These are phyloP conservation scores for Arthrobotrys sphaeroides DNA, from an alignment of 2,329 filamentous ascomycete genomes.

Conservation along the genomic window DNA sequence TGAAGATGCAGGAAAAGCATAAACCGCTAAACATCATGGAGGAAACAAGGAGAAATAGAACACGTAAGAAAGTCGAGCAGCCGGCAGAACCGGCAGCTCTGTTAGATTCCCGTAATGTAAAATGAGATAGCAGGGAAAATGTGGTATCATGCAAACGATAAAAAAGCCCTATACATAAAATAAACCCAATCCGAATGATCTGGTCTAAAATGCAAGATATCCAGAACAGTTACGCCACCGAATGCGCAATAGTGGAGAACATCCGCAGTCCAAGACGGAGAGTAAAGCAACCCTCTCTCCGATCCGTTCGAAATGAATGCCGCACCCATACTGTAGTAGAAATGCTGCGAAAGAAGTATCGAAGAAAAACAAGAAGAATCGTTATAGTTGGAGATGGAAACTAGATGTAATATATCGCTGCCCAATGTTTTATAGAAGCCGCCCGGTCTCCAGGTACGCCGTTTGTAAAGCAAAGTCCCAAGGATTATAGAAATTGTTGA, in stretches of 20 bases:
- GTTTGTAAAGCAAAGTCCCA: slow-evolving; percentile 48
- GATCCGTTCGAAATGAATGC: slow-evolving; percentile 30
- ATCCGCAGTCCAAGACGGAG: slow-evolving; percentile 16
- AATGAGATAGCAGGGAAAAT: slow-evolving; percentile 21
- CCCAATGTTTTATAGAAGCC: slow-evolving; percentile 45
- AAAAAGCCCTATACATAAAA: slow-evolving; percentile 29
- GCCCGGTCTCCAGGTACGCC: slow-evolving; percentile 51
- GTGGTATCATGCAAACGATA: slow-evolving; percentile 21
- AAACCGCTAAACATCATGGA: slow-evolving; percentile 8
- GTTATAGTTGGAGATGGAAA: slow-evolving; percentile 19
- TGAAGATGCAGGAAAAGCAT: slow-evolving; percentile 11
- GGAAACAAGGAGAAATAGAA: slow-evolving; percentile 1
- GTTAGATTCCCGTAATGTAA: slow-evolving; percentile 22
- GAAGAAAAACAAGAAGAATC: slow-evolving; percentile 24
- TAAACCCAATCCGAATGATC: slow-evolving; percentile 38
- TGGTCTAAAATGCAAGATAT: neutral
- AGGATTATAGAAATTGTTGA: slow-evolving; percentile 20
- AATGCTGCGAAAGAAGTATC: slow-evolving; percentile 25
- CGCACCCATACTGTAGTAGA: slow-evolving; percentile 17
- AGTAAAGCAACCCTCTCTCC: neutral
- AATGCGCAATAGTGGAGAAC: slow-evolving; percentile 2
- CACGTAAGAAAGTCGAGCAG: slow-evolving; percentile 28
- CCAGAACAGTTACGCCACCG: neutral
- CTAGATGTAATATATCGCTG: slow-evolving; percentile 33
- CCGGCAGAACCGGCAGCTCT: neutral